phyloP scores from a whole-genome alignment of 2,329 filamentous ascomycete species.

The Nothophoma quercina region DNA sequence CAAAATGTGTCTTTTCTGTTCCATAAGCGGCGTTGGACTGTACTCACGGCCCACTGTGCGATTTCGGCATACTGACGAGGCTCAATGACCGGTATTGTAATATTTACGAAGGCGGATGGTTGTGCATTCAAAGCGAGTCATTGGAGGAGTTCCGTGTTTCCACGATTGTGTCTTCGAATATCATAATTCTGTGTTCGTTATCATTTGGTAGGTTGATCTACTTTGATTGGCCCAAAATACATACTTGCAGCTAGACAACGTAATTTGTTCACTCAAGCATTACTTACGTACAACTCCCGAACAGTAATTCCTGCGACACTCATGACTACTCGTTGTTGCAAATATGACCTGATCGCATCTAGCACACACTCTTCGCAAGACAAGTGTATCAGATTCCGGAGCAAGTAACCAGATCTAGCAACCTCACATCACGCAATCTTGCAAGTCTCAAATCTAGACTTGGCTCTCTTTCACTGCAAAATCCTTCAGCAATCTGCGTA shows the following conservation, averaged over 20 bases:
- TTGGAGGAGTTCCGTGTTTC: slow-evolving; percentile 2
- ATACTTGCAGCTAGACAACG: slow-evolving; percentile 14
- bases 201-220: slow-evolving; percentile 14
- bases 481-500: slow-evolving; percentile 2
- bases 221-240: slow-evolving; percentile 8
- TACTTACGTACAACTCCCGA: background rate
- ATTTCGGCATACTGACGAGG: slow-evolving; percentile 8
- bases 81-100: slow-evolving; percentile 10
- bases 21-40: slow-evolving; percentile 2
- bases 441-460: slow-evolving; percentile 6
- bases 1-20: slow-evolving; percentile 5
- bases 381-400: slow-evolving; percentile 8
- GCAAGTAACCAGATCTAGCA: slow-evolving; percentile 11
- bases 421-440: slow-evolving; percentile 15
- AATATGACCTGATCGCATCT: background rate
- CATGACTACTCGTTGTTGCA: background rate
- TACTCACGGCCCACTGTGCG: background rate
- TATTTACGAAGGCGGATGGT: slow-evolving; percentile 3
- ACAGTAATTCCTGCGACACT: slow-evolving; percentile 3
- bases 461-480: background rate
- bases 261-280: slow-evolving; percentile 3
- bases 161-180: slow-evolving; percentile 8
- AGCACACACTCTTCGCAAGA: background rate
- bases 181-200: slow-evolving; percentile 8
- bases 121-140: slow-evolving; percentile 18